phyloP scores from a whole-genome alignment of 345 rosid species.

The Lepidium africanum region DNA sequence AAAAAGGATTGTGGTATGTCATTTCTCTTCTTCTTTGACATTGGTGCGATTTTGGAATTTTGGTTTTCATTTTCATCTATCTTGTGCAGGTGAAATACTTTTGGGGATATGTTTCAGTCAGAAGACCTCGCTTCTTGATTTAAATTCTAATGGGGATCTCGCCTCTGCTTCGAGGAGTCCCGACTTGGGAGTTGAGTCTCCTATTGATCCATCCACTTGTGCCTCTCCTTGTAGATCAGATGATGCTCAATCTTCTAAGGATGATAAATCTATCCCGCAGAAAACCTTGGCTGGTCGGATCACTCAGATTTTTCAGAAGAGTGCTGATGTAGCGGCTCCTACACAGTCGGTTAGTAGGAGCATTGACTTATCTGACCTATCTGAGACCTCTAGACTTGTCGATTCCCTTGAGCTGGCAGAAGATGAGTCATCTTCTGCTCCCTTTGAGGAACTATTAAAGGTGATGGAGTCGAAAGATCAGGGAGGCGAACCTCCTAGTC shows the following conservation, averaged over 20 bases:
- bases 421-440: constrained; percentile 44
- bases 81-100: constrained; percentile 71
- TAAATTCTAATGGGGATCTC: constrained; percentile 24
- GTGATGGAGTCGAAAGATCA: constrained; percentile 57
- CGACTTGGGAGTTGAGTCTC: constrained; percentile 31
- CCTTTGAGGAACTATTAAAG: constrained; percentile 60
- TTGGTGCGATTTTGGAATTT: background rate
- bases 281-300: constrained; percentile 56
- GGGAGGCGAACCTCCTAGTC: constrained; percentile 55
- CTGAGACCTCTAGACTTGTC: constrained; percentile 38
- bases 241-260: constrained; percentile 43
- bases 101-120: constrained; percentile 56
- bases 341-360: constrained; percentile 20
- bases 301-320: constrained; percentile 79
- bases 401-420: constrained; percentile 37
- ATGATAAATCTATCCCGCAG: constrained; percentile 29
- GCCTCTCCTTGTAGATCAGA: constrained; percentile 45
- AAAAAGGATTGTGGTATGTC: constrained; percentile 74
- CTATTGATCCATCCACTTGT: constrained; percentile 35
- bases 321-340: constrained; percentile 28
- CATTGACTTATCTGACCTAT: constrained; percentile 38
- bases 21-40: background rate
- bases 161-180: constrained; percentile 28
- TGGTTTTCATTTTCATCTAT: background rate
- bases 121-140: constrained; percentile 40